These are phyloP conservation scores for Croton setiger DNA, from an alignment of 441 rosid species.

Conservation along the genomic window DNA sequence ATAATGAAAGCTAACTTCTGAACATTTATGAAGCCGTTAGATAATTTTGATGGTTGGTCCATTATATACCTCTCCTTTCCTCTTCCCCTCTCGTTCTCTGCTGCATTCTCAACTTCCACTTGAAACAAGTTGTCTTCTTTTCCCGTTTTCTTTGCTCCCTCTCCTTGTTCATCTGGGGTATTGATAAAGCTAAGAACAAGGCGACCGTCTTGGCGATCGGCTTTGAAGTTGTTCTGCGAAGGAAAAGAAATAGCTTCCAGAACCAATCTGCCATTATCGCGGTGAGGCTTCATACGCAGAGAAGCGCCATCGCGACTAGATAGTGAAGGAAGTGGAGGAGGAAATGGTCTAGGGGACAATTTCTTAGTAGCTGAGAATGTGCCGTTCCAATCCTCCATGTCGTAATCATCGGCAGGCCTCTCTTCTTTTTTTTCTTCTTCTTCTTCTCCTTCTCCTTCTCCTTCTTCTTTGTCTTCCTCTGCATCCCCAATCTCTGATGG, in stretches of 20 bases:
- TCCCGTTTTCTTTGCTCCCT: constrained; percentile 11
- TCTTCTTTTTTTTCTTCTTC: not conserved
- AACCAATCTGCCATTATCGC: constrained; percentile 78
- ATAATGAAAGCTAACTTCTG: constrained; percentile 51
- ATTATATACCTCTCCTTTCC: constrained; percentile 19
- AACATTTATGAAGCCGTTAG: constrained; percentile 30
- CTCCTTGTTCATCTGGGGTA: constrained; percentile 12
- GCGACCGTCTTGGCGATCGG: constrained; percentile 76
- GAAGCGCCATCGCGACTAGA: constrained; percentile 45
- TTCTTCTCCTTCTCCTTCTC: constrained; percentile 8
- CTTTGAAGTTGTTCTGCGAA: constrained; percentile 59
- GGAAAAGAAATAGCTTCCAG: constrained; percentile 81
- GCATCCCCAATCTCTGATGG: constrained; percentile 53
- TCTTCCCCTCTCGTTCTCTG: constrained; percentile 19
- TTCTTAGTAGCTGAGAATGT: constrained; percentile 24
- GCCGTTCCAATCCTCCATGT: constrained; percentile 23
- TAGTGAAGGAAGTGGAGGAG: constrained; percentile 72
- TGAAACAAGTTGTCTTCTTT: constrained; percentile 19
- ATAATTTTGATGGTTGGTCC: constrained; percentile 34
- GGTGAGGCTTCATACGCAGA: constrained; percentile 60
- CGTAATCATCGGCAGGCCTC: constrained; percentile 2
- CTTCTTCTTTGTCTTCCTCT: constrained; percentile 37
- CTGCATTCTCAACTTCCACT: constrained; percentile 26
- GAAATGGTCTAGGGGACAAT: constrained; percentile 44
- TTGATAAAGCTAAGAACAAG: constrained; percentile 64